Conservation (phyloP, 2,329 filamentous ascomycete species). For the Venturiaceae sp. region DNA sequence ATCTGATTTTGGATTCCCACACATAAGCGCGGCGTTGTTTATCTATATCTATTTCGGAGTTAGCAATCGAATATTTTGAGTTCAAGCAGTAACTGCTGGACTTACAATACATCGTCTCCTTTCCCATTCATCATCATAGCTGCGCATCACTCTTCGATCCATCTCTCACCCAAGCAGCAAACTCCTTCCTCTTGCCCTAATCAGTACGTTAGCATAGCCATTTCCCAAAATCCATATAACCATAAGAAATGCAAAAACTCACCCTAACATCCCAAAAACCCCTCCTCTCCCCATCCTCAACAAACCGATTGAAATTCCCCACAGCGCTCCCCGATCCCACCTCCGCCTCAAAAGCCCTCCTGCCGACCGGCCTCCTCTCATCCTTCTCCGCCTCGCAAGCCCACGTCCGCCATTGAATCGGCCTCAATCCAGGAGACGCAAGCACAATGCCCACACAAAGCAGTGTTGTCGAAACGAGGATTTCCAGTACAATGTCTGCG, state of each 20-base stretch:
- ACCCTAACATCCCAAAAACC: slow-evolving; percentile 84
- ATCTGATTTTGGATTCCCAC: neutral
- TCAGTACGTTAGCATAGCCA: neutral
- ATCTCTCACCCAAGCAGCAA: slow-evolving; percentile 59
- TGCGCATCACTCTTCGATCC: slow-evolving; percentile 2
- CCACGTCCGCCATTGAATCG: slow-evolving; percentile 76
- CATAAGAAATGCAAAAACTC: too few relatives aligned
- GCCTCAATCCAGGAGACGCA: slow-evolving; percentile 66
- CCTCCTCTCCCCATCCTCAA: slow-evolving; percentile 57
- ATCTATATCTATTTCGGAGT: neutral
- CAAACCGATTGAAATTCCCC: slow-evolving; percentile 62
- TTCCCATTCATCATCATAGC: neutral
- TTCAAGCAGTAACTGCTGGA: neutral
- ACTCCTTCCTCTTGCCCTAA: slow-evolving; percentile 57
- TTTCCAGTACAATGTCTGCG: slow-evolving; percentile 80
- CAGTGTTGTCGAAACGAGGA: slow-evolving; percentile 67
- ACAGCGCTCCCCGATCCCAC: slow-evolving; percentile 47
- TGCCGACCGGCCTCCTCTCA: slow-evolving; percentile 48
- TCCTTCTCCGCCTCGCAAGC: slow-evolving; percentile 76
- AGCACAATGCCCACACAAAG: slow-evolving; percentile 77
- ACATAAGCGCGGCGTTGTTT: neutral
- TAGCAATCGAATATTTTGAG: neutral
- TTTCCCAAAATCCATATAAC: too few relatives aligned
- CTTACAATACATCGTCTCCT: neutral
- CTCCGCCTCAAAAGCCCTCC: slow-evolving; percentile 50